Percentiles rank a stretch among this genome's conserved stretches.
Conservation (phyloP, 148 eudicot genomes). For the Oxyria digyna region DNA sequence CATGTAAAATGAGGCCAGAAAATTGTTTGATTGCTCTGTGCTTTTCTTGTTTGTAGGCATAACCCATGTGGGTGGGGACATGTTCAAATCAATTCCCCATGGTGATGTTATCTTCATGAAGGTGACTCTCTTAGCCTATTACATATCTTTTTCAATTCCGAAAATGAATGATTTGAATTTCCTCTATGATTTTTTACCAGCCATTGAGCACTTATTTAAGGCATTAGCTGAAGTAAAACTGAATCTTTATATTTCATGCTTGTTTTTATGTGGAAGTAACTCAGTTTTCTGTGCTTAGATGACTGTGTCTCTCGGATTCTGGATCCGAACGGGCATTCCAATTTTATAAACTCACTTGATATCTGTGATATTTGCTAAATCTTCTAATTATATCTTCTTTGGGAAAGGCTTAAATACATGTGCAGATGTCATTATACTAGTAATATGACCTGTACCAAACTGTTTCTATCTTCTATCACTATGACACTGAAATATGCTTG, state of each 20-base stretch:
- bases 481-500: background rate
- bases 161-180: background rate
- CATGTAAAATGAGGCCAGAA: background rate
- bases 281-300: background rate
- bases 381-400: background rate
- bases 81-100: constrained; percentile 40
- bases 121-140: constrained; percentile 15
- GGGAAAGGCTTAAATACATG: background rate
- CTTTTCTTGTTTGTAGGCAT: constrained; percentile 20
- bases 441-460: background rate
- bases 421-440: background rate
- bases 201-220: background rate
- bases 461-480: background rate
- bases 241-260: background rate
- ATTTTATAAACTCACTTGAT: background rate
- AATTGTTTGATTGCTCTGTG: background rate
- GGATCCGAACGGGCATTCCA: background rate
- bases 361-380: background rate
- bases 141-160: background rate
- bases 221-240: background rate
- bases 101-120: constrained; percentile 56
- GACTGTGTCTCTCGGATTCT: background rate
- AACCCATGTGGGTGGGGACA: constrained; percentile 46
- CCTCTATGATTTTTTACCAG: background rate
- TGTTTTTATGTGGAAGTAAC: background rate